Conservation (phyloP, 768 basidiomycete species). For the Amanita jacksonii region DNA sequence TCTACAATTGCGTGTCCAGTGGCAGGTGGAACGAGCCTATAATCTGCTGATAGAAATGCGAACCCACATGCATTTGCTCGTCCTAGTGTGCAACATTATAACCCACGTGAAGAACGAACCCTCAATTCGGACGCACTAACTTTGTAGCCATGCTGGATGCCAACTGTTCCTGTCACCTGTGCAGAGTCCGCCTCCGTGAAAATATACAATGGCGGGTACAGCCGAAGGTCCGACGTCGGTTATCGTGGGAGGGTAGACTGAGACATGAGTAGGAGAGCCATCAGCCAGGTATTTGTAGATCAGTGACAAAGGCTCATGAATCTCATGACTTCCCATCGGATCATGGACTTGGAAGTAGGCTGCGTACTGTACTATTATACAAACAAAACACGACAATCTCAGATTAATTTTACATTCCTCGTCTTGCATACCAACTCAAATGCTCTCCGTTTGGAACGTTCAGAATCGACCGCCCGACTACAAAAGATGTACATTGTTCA, state of each 20-base stretch:
- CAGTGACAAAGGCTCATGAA: too few species aligned
- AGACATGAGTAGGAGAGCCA: slow-evolving; percentile 1
- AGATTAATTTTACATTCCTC: neutral
- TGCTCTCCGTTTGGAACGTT: neutral
- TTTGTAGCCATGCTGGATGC: slow-evolving; percentile 57
- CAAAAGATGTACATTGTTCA: neutral
- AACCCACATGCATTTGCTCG: slow-evolving; percentile 38
- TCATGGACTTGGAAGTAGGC: too few species aligned
- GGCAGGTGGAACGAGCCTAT: slow-evolving; percentile 44
- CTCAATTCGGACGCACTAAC: slow-evolving; percentile 25
- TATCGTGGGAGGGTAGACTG: slow-evolving; percentile 4
- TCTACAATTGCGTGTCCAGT: slow-evolving; percentile 48
- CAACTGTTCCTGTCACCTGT: slow-evolving; percentile 50
- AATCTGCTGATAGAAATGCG: slow-evolving; percentile 55
- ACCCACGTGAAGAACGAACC: neutral
- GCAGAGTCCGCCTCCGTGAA: slow-evolving; percentile 49
- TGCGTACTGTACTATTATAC: too few species aligned
- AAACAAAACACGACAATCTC: neutral
- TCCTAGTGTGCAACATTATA: slow-evolving; percentile 23
- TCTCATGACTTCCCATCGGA: too few species aligned
- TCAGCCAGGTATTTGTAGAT: slow-evolving; percentile 1
- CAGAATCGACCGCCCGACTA: neutral
- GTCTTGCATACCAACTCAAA: neutral
- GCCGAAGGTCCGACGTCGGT: neutral
- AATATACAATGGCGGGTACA: slow-evolving; percentile 32